Percentiles rank a stretch among this genome's conserved stretches.
Evolutionary conservation across 139 green algal genomes (phyloP).

Genomic region (Chlamydomonas sp.): DNA sequence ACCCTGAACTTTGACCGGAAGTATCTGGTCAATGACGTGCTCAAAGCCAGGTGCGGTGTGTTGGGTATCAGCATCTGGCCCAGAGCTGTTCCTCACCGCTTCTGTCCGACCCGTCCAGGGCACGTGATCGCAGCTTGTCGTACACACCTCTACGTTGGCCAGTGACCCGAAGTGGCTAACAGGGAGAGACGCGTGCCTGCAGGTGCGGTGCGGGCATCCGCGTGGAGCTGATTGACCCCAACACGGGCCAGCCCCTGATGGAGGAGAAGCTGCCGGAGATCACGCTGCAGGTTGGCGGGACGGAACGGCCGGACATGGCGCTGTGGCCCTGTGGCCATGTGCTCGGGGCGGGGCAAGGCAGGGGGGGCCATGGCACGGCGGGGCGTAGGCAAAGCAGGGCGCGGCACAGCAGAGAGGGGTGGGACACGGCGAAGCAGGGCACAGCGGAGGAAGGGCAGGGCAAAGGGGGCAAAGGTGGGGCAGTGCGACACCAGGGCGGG

Average conservation of each 20-base stretch:
- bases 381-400: too few relatives aligned
- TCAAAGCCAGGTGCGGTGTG: slow-evolving; percentile 65
- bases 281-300: slow-evolving; percentile 67
- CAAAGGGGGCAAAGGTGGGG: too few relatives aligned
- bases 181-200: too few relatives aligned
- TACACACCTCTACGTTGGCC: not conserved
- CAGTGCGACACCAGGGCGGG: too few relatives aligned
- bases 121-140: not conserved
- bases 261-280: slow-evolving; percentile 76
- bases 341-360: too few relatives aligned
- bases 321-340: not conserved
- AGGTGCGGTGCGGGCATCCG: slow-evolving; percentile 83
- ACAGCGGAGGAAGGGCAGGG: too few relatives aligned
- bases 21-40: slow-evolving; percentile 89
- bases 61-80: not conserved
- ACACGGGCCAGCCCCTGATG: slow-evolving; percentile 68
- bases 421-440: too few relatives aligned
- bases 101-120: too few relatives aligned
- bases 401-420: too few relatives aligned
- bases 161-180: not conserved
- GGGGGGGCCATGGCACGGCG: too few relatives aligned
- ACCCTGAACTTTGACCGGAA: slow-evolving; percentile 84
- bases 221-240: slow-evolving; percentile 85
- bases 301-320: not conserved
- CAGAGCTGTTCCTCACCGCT: too few relatives aligned